These are phyloP conservation scores for Nepenthes alata DNA, from an alignment of 179 eudicot species.

Conservation along the genomic window DNA sequence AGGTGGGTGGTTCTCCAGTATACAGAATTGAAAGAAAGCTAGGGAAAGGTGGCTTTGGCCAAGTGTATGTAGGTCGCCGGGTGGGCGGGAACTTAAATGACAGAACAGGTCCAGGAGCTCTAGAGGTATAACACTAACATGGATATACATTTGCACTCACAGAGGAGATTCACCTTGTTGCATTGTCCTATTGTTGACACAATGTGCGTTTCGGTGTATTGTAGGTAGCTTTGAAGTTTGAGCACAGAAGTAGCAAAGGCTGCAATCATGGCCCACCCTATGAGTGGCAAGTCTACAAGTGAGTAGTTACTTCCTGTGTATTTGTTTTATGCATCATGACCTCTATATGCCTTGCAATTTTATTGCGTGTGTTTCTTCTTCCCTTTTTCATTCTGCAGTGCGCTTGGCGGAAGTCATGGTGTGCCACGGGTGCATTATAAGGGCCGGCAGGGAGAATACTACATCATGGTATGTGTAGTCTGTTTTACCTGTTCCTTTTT, in stretches of 20 bases:
- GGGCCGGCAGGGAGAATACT: constrained; percentile 81
- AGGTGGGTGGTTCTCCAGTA: constrained; percentile 63
- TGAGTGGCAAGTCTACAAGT: constrained; percentile 96
- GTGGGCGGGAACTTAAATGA: not conserved
- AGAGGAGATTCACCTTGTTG: not conserved
- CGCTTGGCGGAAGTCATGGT: constrained; percentile 80
- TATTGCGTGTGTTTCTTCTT: not conserved
- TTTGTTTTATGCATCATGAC: not conserved
- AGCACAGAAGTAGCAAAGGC: constrained; percentile 83
- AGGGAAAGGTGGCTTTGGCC: constrained; percentile 94
- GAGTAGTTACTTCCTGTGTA: not conserved
- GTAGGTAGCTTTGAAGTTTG: constrained; percentile 83
- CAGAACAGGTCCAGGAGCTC: constrained; percentile 5
- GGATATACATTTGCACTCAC: not conserved
- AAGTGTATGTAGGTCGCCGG: constrained; percentile 50
- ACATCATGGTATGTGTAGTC: constrained; percentile 52
- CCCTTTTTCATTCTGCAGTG: constrained; percentile 24
- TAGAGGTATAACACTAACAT: constrained; percentile 1
- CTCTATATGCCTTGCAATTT: not conserved
- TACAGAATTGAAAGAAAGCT: constrained; percentile 60
- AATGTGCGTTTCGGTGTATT: not conserved
- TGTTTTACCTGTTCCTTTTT: not conserved
- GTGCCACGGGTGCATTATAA: constrained; percentile 76
- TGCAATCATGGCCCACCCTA: constrained; percentile 81
- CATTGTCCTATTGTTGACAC: not conserved